Conservation (phyloP, 768 basidiomycete species). For the Gymnopilus junonius region DNA sequence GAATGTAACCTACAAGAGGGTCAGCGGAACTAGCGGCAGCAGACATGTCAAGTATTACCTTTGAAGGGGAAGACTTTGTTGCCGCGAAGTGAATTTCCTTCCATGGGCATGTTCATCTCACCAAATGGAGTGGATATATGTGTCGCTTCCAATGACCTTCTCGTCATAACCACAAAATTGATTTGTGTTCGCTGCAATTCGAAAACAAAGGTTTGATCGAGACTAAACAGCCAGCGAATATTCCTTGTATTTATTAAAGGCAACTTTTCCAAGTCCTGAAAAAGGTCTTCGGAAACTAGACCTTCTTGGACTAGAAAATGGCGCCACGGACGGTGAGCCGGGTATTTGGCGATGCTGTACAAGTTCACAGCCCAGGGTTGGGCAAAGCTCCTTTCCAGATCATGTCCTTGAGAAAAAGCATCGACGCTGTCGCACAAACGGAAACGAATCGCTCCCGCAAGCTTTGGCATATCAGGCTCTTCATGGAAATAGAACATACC, state of each 20-base stretch:
- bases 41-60: neutral
- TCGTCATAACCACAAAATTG: neutral
- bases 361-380: neutral
- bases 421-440: neutral
- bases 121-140: neutral
- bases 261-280: neutral
- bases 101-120: neutral
- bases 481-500: neutral
- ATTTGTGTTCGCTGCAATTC: neutral
- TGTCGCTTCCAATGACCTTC: neutral
- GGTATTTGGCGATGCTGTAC: neutral
- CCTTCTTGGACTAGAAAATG: neutral
- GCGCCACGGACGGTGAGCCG: neutral
- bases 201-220: conserved; percentile 1
- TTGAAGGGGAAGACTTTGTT: neutral
- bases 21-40: neutral
- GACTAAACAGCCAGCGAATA: neutral
- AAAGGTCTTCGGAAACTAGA: neutral
- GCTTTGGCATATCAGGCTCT: neutral
- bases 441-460: conserved; percentile 1
- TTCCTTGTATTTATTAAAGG: neutral
- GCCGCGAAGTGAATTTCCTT: neutral
- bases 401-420: neutral
- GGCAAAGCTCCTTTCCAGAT: neutral
- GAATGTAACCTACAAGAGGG: neutral